These are phyloP conservation scores for Chalara sp. DNA, from an alignment of 2,329 filamentous ascomycete species.

Conservation along the genomic window DNA sequence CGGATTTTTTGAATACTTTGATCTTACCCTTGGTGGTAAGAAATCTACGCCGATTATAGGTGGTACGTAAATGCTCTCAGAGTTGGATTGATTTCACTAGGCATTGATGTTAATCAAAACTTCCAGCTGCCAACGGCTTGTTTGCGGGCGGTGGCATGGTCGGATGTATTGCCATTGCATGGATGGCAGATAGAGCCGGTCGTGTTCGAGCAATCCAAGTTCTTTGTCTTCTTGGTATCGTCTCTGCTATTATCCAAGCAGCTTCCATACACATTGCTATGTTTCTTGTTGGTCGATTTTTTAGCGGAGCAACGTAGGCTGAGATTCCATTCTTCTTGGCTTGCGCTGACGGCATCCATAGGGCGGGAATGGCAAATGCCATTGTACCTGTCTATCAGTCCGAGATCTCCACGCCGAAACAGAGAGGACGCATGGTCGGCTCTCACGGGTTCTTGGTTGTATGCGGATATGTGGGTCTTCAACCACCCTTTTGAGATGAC, in stretches of 20 bases:
- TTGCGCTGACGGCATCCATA: no score
- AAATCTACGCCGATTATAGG: background rate
- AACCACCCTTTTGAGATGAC: background rate
- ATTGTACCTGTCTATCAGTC: no score
- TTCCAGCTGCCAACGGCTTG: conserved; percentile 8
- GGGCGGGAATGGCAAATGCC: no score
- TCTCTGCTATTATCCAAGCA: conserved; percentile 12
- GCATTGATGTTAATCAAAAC: background rate
- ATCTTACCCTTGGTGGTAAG: background rate
- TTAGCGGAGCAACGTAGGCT: conserved; percentile 9
- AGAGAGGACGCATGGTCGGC: no score
- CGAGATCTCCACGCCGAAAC: no score
- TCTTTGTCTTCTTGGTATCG: conserved; percentile 9
- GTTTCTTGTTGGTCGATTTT: conserved; percentile 9
- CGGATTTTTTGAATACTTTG: conserved; percentile 5
- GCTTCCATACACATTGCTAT: conserved; percentile 13
- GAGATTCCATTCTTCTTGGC: background rate
- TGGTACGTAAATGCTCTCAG: background rate
- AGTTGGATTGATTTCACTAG: background rate
- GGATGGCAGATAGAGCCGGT: conserved; percentile 7
- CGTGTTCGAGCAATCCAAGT: conserved; percentile 6
- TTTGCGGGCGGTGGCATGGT: conserved; percentile 8
- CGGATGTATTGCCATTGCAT: conserved; percentile 3
- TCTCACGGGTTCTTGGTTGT: no score
- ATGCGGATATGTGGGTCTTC: background rate